Evolutionary conservation across 176 grass and related monocot genomes (phyloP).

Genomic region (Avena atlantica): DNA sequence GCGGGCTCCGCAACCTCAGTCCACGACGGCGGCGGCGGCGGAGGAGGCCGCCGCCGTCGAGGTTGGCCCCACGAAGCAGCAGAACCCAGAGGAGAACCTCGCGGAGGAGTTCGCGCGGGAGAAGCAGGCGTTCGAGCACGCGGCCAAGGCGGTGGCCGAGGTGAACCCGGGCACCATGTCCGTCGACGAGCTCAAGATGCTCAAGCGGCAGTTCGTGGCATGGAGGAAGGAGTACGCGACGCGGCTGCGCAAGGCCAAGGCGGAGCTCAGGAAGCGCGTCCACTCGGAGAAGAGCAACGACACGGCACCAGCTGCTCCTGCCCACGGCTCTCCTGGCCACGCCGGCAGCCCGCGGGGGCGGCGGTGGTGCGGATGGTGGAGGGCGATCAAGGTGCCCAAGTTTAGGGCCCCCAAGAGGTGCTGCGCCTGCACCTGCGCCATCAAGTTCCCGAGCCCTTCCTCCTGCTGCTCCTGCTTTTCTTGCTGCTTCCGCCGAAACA

Average conservation of each 20-base stretch:
- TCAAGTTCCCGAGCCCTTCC: constrained; percentile 29
- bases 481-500: constrained; percentile 36
- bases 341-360: background rate
- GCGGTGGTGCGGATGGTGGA: constrained; percentile 46
- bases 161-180: constrained; percentile 23
- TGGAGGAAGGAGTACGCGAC: constrained; percentile 64
- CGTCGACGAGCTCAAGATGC: constrained; percentile 46
- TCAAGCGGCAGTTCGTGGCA: constrained; percentile 46
- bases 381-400: constrained; percentile 35
- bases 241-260: constrained; percentile 42
- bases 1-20: background rate
- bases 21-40: too few relatives aligned
- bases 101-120: constrained; percentile 37
- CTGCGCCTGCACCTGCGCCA: constrained; percentile 32
- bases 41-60: too few relatives aligned
- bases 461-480: constrained; percentile 3
- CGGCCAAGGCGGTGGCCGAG: background rate
- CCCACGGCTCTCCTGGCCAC: background rate
- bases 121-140: constrained; percentile 42
- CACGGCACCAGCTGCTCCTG: too few relatives aligned
- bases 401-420: constrained; percentile 36
- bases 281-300: constrained; percentile 37
- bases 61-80: background rate
- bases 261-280: constrained; percentile 40
- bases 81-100: background rate